Conservation (phyloP, 164 flowering plant species). For the Akebia trifoliata region DNA sequence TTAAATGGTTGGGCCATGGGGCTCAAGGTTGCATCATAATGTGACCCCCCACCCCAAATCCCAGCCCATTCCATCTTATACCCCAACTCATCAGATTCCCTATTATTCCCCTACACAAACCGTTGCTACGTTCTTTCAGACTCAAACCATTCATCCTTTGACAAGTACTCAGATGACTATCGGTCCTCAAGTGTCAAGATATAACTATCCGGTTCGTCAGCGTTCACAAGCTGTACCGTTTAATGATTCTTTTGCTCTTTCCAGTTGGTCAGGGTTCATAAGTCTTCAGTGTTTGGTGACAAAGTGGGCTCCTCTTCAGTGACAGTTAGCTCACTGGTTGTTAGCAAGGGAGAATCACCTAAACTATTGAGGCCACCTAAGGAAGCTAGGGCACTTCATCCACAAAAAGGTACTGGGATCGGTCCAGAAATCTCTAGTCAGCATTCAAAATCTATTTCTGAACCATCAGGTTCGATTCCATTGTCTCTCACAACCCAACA, state of each 20-base stretch:
- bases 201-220: constrained; percentile 45
- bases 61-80: constrained; percentile 56
- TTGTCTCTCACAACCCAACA: constrained; percentile 21
- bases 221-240: constrained; percentile 34
- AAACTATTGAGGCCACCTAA: constrained; percentile 22
- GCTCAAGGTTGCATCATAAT: constrained; percentile 39
- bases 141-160: constrained; percentile 58
- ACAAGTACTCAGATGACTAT: constrained; percentile 45
- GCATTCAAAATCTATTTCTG: constrained; percentile 29
- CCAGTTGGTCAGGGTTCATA: no score
- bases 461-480: no score
- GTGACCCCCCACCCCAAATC: constrained; percentile 60
- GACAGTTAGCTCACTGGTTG: constrained; percentile 27
- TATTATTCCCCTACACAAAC: constrained; percentile 34
- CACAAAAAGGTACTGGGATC: constrained; percentile 28
- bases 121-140: constrained; percentile 30
- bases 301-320: constrained; percentile 29
- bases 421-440: constrained; percentile 17
- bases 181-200: constrained; percentile 50
- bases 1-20: constrained; percentile 55
- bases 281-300: no score
- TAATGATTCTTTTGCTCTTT: constrained; percentile 26
- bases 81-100: constrained; percentile 41
- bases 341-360: constrained; percentile 36
- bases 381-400: constrained; percentile 21